Evolutionary conservation across 2,329 filamentous ascomycete genomes (phyloP).

Genomic region (Blastomyces emzantsi): DNA sequence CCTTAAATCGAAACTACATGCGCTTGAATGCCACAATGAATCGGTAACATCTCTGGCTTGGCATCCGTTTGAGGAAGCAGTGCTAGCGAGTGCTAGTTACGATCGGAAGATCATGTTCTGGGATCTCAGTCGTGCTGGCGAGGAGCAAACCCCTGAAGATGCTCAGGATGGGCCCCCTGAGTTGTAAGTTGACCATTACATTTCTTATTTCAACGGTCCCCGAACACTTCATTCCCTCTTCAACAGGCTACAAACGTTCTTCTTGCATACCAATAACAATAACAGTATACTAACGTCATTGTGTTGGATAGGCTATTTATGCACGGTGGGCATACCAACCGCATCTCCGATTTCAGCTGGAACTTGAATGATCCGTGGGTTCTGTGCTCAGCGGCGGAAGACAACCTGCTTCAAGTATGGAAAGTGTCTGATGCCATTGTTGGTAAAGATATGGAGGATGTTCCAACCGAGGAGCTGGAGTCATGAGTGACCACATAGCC

Average conservation of each 20-base stretch:
- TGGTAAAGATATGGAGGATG: slow-evolving; percentile 63
- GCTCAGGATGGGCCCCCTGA: slow-evolving; percentile 91
- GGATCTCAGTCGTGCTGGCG: slow-evolving; percentile 85
- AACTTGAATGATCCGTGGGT: slow-evolving; percentile 96
- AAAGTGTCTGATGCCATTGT: slow-evolving; percentile 77
- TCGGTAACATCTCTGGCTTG: slow-evolving; percentile 87
- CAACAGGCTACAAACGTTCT: too few relatives aligned
- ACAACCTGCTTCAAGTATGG: slow-evolving; percentile 95
- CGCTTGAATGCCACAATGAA: slow-evolving; percentile 77
- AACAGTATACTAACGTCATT: not conserved
- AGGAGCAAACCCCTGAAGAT: slow-evolving; percentile 92
- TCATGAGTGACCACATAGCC: slow-evolving; percentile 23
- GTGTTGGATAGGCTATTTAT: slow-evolving; percentile 67
- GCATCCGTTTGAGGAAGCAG: slow-evolving; percentile 84
- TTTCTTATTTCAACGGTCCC: not conserved
- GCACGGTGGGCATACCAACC: slow-evolving; percentile 97
- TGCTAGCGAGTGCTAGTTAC: slow-evolving; percentile 85
- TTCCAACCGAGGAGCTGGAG: slow-evolving; percentile 69
- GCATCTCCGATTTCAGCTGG: slow-evolving; percentile 95
- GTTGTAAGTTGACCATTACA: slow-evolving; percentile 52
- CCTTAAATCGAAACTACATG: slow-evolving; percentile 80
- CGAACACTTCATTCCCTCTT: not conserved
- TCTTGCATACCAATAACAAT: not conserved
- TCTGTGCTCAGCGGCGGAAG: slow-evolving; percentile 88
- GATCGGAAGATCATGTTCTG: slow-evolving; percentile 93